Base-by-base conservation (phyloP, 805 yeast species). In the Maudiozyma serrabonitensis region DNA sequence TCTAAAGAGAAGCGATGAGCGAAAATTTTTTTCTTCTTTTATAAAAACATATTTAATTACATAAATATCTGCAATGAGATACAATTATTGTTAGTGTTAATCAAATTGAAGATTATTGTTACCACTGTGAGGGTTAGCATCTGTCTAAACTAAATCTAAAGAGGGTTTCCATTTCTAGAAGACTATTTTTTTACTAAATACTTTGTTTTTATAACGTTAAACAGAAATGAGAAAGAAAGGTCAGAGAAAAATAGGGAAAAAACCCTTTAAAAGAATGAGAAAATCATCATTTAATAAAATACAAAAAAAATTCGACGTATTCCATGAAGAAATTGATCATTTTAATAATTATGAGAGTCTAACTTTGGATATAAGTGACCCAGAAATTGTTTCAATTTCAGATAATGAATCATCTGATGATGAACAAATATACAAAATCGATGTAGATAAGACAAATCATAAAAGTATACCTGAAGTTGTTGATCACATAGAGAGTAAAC, bases 231-330 rank as follows among this genome's bases (percentile, higher is more conserved):
- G 34, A 15, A 46, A 46, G 45, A 46, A 46, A 16, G 18, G n/a
- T 15, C 11, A 26, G 12, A 41, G 34, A 18, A 25, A 12, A 37
- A 19, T n/a, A 11, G 31, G 23, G 6, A 46, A 46, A 21, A 42
- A 47, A 12, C 48, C 43, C 11, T 21, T 16, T 15, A 60, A 52
- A 37, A 50, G 57, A 43, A 56, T 66, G 57, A 58, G 69, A 46
- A 67, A 62, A 47, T 64, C 69, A 4, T 65, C 69, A 16, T 56
- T 66, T 13, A 59, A 58, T 44, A 61, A 52, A 47, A 56, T 60
- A 15, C 59, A 60, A 47, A 59, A 62, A 45, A 56, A 59, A 41
- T 58, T 67, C 35, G 52, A 59, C 23, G 58, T 64, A 19, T 65
- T 66, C 46, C 56, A 62, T 45, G 58, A 62, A 45, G 54, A 18